phyloP scores from a whole-genome alignment of 2,329 filamentous ascomycete genomes.

The Xylariaceae sp. region DNA sequence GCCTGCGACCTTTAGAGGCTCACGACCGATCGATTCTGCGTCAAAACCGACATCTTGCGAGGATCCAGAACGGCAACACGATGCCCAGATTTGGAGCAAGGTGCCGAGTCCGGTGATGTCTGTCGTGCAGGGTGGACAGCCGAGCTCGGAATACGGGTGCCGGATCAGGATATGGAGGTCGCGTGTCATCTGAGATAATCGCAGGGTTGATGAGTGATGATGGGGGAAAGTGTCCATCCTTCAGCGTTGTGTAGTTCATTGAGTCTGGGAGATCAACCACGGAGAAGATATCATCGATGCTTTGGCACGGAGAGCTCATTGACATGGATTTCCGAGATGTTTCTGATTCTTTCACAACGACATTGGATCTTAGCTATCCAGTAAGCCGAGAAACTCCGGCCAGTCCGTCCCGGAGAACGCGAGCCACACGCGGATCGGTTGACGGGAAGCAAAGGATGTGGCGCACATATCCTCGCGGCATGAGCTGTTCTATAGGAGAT shows the following conservation, averaged over 20 bases:
- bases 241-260: conserved; percentile 19
- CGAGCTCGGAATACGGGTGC: conserved; percentile 22
- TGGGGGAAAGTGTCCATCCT: conserved; percentile 19
- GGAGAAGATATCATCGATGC: conserved; percentile 17
- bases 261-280: conserved; percentile 16
- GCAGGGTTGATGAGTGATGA: conserved; percentile 14
- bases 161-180: conserved; percentile 14
- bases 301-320: conserved; percentile 13
- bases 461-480: conserved; percentile 24
- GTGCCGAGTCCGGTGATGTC: conserved; percentile 26
- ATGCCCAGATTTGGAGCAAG: conserved; percentile 26
- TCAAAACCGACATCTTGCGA: conserved; percentile 12
- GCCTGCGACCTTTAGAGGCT: conserved; percentile 1
- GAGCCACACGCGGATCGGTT: conserved; percentile 3
- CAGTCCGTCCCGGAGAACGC: conserved; percentile 15
- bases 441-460: conserved; percentile 25
- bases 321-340: conserved; percentile 4
- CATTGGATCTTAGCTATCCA: conserved; percentile 21
- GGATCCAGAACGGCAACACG: conserved; percentile 15
- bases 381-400: conserved; percentile 14
- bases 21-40: conserved; percentile 18
- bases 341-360: conserved; percentile 8
- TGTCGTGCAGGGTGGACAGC: conserved; percentile 18
- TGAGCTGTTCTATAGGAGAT: conserved; percentile 25
- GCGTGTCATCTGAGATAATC: conserved; percentile 15